Percentiles rank a stretch among this genome's conserved stretches.
Evolutionary conservation across 768 basidiomycete genomes (phyloP).

Genomic region (Cantharellus cinnabarinus): DNA sequence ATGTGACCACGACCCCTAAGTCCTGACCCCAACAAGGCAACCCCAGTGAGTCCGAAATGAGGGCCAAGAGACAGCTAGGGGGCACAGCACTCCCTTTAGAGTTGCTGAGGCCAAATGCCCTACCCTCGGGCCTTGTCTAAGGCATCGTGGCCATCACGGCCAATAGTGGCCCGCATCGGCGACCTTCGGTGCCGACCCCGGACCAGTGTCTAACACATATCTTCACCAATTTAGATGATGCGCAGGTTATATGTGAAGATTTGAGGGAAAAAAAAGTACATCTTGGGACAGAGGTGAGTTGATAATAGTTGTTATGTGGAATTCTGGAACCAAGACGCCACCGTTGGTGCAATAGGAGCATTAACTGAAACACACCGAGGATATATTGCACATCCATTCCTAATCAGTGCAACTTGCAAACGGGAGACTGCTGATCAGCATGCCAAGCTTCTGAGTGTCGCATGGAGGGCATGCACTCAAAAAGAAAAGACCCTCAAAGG

Average conservation of each 20-base stretch:
- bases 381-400: conserved; percentile 12
- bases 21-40: too few relatives aligned
- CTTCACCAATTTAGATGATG: not conserved
- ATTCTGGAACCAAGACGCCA: too few relatives aligned
- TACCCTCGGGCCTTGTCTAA: too few relatives aligned
- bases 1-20: too few relatives aligned
- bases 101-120: too few relatives aligned
- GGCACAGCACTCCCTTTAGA: too few relatives aligned
- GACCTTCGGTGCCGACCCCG: too few relatives aligned
- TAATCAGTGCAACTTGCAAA: conserved; percentile 15
- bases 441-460: conserved; percentile 9
- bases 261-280: not conserved
- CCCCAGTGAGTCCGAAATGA: too few relatives aligned
- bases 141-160: too few relatives aligned
- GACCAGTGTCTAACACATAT: not conserved
- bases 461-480: not conserved
- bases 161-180: too few relatives aligned
- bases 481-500: not conserved
- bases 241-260: not conserved
- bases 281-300: not conserved
- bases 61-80: too few relatives aligned
- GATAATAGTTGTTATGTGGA: too few relatives aligned
- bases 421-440: conserved; percentile 11
- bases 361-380: conserved; percentile 1
- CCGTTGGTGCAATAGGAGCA: not conserved